Base-by-base conservation (phyloP, 805 yeast species). In the Candida broadrunensis region DNA sequence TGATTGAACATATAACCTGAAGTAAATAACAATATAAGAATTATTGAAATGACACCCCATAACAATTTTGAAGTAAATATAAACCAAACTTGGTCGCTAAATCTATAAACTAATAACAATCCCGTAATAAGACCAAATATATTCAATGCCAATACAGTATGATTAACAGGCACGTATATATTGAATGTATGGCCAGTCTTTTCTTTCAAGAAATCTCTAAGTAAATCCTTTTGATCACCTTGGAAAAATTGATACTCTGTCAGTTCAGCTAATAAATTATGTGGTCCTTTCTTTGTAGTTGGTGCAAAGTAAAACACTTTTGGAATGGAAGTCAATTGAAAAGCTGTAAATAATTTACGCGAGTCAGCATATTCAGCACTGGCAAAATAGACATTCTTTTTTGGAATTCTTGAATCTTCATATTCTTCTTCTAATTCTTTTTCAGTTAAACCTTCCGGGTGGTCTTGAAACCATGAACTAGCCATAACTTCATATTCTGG, bases 1-100 rank as follows among this genome's bases (percentile, higher is more conserved):
- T 78, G 77, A 61, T 88, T 90, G 75, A 81, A 93, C 99, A 93
- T 93, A 65, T 89, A 85, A 14, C 99, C 99, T 6, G 91, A 72
- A 36, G 78, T 80, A 71, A 90, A 86, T 50, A 89, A 65, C 44
- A 90, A 67, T 27, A 87, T 75, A 15, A 77, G 51, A 42, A 85
- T 67, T n/a, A 86, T 69, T 3, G 86, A 74, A 9, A 77, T 34
- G 2, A 80, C 77, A 33, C 86, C 84, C 97, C 98, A 93, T 30
- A 86, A 55, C 36, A 75, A 65, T 50, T 73, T 81, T 31, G 79
- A 75, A 19, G 67, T 61, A 11, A 80, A 34, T 5, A 86, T 36
- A 13, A 60, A 47, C 2, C 50, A 30, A 13, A 83, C 60, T 18
- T 68, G 55, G 5, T 39, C 42, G 36, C 49, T 46, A 43, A 64